These are phyloP conservation scores for Apiotrichum brassicae DNA, from an alignment of 1,284 basidiomycete species.

Conservation along the genomic window DNA sequence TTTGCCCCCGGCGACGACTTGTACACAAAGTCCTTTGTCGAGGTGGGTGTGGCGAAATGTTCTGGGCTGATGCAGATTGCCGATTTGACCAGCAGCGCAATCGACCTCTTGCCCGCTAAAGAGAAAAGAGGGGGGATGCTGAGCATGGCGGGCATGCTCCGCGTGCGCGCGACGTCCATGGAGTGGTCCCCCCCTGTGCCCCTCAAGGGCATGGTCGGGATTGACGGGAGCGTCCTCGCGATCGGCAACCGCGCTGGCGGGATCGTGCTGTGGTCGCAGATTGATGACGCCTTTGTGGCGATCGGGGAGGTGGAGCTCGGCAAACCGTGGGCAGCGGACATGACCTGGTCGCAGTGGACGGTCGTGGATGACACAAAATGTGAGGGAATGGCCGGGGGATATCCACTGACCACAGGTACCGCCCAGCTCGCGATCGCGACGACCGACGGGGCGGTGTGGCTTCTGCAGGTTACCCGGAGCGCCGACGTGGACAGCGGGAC, in stretches of 20 bases:
- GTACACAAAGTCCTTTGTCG: conserved; percentile 26
- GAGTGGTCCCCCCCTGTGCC: conserved; percentile 29
- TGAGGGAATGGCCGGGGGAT: conserved; percentile 8
- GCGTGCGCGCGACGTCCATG: conserved; percentile 25
- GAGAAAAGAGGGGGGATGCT: conserved; percentile 4
- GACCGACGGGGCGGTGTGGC: conserved; percentile 23
- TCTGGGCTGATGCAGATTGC: conserved; percentile 20
- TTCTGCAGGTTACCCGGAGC: conserved; percentile 10
- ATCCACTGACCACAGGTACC: conserved; percentile 19
- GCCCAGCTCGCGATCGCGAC: conserved; percentile 22
- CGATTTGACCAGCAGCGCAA: conserved; percentile 26
- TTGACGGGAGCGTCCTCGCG: conserved; percentile 35
- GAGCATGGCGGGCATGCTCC: conserved; percentile 17
- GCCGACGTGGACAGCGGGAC: neutral
- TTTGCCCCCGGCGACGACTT: conserved; percentile 31
- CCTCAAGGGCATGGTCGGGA: conserved; percentile 15
- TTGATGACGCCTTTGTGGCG: neutral
- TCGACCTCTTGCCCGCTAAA: conserved; percentile 9
- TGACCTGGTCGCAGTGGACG: conserved; percentile 31
- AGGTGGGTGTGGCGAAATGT: conserved; percentile 18
- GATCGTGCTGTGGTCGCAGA: conserved; percentile 26
- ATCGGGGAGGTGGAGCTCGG: conserved; percentile 1
- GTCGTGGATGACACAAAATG: conserved; percentile 14
- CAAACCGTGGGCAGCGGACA: conserved; percentile 5
- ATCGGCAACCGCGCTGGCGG: conserved; percentile 28